Evolutionary conservation across 2,329 filamentous ascomycete genomes (phyloP).

Genomic region (Cladosporium austrohemisphaericum): DNA sequence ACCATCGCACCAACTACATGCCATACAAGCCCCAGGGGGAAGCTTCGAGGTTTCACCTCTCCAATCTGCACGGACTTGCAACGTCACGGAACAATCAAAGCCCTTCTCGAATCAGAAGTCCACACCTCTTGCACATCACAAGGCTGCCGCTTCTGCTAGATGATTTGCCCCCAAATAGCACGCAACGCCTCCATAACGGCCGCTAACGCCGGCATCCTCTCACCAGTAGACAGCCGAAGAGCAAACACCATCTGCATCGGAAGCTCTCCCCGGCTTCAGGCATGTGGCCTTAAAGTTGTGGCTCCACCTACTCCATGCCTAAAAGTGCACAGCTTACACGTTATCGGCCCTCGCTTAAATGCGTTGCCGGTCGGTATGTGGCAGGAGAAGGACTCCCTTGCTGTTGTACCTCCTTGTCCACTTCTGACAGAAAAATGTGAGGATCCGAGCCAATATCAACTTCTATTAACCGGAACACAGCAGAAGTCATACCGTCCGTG

Average conservation of each 20-base stretch:
- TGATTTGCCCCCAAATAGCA: background rate
- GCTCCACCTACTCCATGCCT: constrained; percentile 3
- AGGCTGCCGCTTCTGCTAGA: background rate
- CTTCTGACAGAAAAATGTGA: constrained; percentile 12
- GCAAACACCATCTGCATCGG: constrained; percentile 13
- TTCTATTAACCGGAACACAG: background rate
- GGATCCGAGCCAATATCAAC: background rate
- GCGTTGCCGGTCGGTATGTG: constrained; percentile 5
- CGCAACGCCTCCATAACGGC: constrained; percentile 3
- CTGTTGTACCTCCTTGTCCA: background rate
- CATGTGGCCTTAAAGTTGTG: constrained; percentile 4
- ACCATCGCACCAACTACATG: too few species aligned
- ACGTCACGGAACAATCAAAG: constrained; percentile 5
- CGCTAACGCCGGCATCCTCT: constrained; percentile 6
- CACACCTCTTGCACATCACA: constrained; percentile 4
- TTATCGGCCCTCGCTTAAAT: constrained; percentile 9
- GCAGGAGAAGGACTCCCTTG: constrained; percentile 9
- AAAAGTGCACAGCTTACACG: background rate
- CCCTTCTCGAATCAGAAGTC: constrained; percentile 3
- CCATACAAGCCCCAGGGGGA: background rate
- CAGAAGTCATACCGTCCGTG: constrained; percentile 7
- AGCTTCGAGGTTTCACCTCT: constrained; percentile 7
- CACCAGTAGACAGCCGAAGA: constrained; percentile 2
- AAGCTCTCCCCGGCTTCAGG: constrained; percentile 9
- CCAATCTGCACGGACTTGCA: constrained; percentile 4